phyloP scores from a whole-genome alignment of 163 green algal genomes.

The Scenedesmus sp. region DNA sequence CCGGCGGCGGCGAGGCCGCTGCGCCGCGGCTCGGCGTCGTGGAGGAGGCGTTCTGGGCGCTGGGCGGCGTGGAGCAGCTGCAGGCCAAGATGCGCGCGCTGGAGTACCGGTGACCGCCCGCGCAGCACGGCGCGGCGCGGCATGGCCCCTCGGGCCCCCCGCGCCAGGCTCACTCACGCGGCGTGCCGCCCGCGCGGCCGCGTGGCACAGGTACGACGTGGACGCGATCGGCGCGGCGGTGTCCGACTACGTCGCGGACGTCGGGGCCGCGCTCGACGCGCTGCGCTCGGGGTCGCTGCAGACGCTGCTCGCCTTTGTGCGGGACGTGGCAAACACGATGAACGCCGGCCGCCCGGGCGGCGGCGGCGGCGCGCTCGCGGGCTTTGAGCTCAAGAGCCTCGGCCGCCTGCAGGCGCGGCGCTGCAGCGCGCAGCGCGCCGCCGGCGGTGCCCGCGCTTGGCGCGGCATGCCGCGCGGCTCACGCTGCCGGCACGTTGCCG shows the following conservation, averaged over 20 bases:
- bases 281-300: slow-evolving; percentile 23
- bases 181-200: neutral
- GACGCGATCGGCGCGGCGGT: slow-evolving; percentile 2
- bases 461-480: neutral
- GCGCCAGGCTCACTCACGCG: too few species aligned
- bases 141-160: neutral
- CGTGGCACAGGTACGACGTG: slow-evolving; percentile 25
- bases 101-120: slow-evolving; percentile 32
- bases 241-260: slow-evolving; percentile 7
- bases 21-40: slow-evolving; percentile 36
- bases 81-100: slow-evolving; percentile 42
- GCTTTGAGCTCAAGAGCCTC: slow-evolving; percentile 37
- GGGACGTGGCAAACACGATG: slow-evolving; percentile 42
- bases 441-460: neutral
- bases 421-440: too few species aligned
- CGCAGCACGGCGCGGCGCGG: neutral
- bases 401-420: slow-evolving; percentile 6
- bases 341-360: slow-evolving; percentile 6
- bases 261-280: neutral
- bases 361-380: slow-evolving; percentile 3
- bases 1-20: neutral
- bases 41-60: slow-evolving; percentile 35
- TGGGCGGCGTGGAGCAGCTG: slow-evolving; percentile 31
- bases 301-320: slow-evolving; percentile 34
- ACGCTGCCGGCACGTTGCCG: too few species aligned